Evolutionary conservation across 169 alveolate species (phyloP), one percentile per base, ranked within the genome.

Genomic region (Plasmodium billcollinsi): DNA sequence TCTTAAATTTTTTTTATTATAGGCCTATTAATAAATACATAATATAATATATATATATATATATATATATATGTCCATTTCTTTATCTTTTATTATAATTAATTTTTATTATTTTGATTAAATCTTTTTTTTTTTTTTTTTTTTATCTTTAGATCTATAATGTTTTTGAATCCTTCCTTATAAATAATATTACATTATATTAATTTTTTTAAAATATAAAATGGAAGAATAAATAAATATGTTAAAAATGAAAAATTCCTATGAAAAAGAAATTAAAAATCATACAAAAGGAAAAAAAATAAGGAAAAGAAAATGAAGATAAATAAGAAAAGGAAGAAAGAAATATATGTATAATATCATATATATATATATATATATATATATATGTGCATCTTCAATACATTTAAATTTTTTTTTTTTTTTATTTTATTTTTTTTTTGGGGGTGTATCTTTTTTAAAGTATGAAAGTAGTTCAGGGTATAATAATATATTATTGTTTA

Each of bases 391-490:
- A 39, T 39, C 0, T 39, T 39, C 47, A 39, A 39, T 39, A 39
- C 47, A 39, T 39, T 39, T 39, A 39, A 39, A 5, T 39, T 15
- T 54, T 43, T 21, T 63, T 76, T 18, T 47, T 20, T 39, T 39
- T 15, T 21, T 63, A 49, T 18, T 47, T 20, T 5, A 47, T 11
- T 33, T 66, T 39, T 76, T 47, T 56, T 63, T 52, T 47, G 49
- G 24, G 63, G 14, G 43, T 29, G 18, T 20, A 29, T 56, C 5
- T 83, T 11, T 67, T 83, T 14, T 24, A 67, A 8, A 83, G 67
- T 33, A 83, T 83, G 91, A 69, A 50, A 18, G 21, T 72, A 49
- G 5, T 56, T 49, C 12, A 15, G 14, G 26, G 20, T 7, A n/a
- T 63, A 11, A 8, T 58, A 18, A 18, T 61, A 39, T 72, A 69